Percentiles rank a stretch among this genome's conserved stretches.
phyloP scores from a whole-genome alignment of 2,329 filamentous ascomycete species.

The Neurospora sp. region DNA sequence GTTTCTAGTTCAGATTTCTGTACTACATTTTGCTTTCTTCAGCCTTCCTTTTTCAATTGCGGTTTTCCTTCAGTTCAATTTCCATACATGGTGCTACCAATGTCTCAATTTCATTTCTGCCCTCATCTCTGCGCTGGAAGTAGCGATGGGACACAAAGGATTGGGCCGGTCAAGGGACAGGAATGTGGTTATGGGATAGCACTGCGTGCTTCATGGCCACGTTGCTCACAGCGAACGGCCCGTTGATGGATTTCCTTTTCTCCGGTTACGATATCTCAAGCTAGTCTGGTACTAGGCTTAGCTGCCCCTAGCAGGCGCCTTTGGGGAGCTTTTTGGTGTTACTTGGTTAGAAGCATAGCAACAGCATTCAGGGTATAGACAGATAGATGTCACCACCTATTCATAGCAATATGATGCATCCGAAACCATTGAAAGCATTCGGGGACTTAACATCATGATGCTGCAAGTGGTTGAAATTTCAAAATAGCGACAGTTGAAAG shows the following conservation, averaged over 20 bases:
- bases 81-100: neutral
- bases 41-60: neutral
- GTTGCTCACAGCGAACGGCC: neutral
- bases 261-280: neutral
- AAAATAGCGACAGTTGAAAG: neutral
- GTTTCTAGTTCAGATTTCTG: neutral
- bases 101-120: neutral
- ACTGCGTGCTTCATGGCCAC: neutral
- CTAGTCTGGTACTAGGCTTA: neutral
- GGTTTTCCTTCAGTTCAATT: neutral
- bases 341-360: neutral
- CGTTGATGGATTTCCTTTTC: neutral
- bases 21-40: neutral
- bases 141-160: neutral
- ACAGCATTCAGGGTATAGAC: neutral
- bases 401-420: neutral
- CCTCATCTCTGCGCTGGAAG: neutral
- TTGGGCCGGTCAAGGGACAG: neutral
- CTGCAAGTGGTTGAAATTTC: neutral
- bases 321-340: neutral
- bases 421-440: neutral
- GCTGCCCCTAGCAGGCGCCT: neutral
- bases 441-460: neutral
- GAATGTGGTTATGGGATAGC: neutral
- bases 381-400: neutral